Evolutionary conservation across 163 green algal genomes (phyloP).

Genomic region (Dunaliella salina): DNA sequence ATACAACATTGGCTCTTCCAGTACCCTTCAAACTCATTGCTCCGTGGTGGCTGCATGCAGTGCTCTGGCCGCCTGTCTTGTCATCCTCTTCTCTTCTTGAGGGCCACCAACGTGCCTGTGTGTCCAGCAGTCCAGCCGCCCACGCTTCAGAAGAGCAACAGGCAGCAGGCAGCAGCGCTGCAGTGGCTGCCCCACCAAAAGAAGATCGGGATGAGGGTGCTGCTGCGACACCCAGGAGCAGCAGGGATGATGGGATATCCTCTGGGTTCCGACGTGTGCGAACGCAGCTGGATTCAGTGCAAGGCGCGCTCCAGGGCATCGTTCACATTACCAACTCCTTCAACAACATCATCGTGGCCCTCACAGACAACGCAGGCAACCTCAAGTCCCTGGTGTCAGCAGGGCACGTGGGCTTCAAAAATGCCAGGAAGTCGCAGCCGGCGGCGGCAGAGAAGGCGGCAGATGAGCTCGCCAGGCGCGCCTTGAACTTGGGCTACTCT

Average conservation of each 20-base stretch:
- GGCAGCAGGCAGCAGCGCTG: neutral
- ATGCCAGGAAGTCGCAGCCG: constrained; percentile 37
- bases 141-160: neutral
- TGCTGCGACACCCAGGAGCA: neutral
- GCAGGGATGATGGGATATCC: neutral
- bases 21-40: no score
- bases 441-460: constrained; percentile 47
- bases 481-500: constrained; percentile 39
- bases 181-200: neutral
- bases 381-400: constrained; percentile 39
- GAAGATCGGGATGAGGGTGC: neutral
- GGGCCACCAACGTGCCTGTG: neutral
- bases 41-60: neutral
- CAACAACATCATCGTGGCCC: constrained; percentile 51
- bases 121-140: neutral
- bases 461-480: constrained; percentile 43
- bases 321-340: constrained; percentile 45
- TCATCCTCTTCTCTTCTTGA: neutral
- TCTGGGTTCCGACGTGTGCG: neutral
- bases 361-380: constrained; percentile 26
- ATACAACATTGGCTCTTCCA: no score
- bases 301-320: constrained; percentile 24
- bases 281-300: neutral
- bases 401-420: constrained; percentile 43
- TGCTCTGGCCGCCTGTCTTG: neutral